Percentiles rank a stretch among this genome's conserved stretches.
Evolutionary conservation across 257 asterid species (phyloP).

Genomic region (Primulina huaijiensis): DNA sequence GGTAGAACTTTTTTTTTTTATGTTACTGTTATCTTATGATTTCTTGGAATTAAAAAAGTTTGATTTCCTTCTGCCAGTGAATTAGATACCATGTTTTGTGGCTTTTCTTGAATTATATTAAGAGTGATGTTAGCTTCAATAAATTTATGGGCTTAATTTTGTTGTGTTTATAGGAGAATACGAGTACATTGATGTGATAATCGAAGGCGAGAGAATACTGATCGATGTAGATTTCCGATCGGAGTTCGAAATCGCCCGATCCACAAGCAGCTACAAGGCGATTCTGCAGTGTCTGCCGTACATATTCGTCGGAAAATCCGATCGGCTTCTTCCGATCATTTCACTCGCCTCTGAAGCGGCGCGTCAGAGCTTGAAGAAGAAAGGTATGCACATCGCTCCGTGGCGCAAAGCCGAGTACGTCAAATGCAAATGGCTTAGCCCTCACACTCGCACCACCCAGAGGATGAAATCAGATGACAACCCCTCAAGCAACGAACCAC

Average conservation of each 20-base stretch:
- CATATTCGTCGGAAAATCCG: conserved; percentile 77
- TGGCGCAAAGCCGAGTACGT: conserved; percentile 89
- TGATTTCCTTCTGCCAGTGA: no score
- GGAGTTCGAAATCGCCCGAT: conserved; percentile 88
- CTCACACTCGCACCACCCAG: conserved; percentile 43
- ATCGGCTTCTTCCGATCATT: conserved; percentile 69
- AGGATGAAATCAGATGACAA: not conserved
- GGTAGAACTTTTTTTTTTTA: no score
- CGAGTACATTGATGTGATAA: conserved; percentile 76
- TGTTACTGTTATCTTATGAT: no score
- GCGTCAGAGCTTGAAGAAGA: conserved; percentile 72
- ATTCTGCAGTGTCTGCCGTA: conserved; percentile 63
- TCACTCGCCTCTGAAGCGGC: conserved; percentile 76
- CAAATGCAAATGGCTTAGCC: conserved; percentile 78
- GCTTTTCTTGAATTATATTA: not conserved
- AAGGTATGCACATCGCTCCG: conserved; percentile 92
- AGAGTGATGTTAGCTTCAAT: not conserved
- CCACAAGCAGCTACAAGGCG: conserved; percentile 61
- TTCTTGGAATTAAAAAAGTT: not conserved
- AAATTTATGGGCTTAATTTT: not conserved
- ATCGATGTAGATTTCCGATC: conserved; percentile 86
- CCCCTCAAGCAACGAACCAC: conserved; percentile 11
- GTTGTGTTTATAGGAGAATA: conserved; percentile 53
- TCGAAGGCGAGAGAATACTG: conserved; percentile 61
- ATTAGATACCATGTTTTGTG: no score